These are phyloP conservation scores for Myxozyma melibiosi DNA, from an alignment of 805 yeast species.

Conservation along the genomic window DNA sequence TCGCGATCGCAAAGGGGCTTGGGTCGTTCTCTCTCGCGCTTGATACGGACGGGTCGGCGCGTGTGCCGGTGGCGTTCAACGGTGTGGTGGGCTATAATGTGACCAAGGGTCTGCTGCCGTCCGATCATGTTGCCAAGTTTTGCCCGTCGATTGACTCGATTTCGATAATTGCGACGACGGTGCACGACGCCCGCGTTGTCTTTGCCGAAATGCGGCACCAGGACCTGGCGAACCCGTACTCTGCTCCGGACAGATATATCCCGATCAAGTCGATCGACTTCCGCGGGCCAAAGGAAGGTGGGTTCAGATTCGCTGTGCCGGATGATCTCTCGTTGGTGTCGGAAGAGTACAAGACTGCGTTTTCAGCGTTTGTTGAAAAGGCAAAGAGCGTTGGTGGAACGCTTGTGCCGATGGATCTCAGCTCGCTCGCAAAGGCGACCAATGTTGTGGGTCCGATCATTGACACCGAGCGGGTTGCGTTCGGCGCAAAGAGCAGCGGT, in stretches of 20 bases:
- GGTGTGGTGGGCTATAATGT: conserved; percentile 30
- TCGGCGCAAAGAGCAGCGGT: neutral
- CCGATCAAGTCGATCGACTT: conserved; percentile 31
- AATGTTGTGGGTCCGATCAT: conserved; percentile 10
- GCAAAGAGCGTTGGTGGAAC: conserved; percentile 25
- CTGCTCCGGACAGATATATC: conserved; percentile 22
- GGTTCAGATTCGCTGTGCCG: conserved; percentile 29
- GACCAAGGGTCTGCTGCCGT: conserved; percentile 26
- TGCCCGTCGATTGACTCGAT: conserved; percentile 29
- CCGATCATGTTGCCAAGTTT: conserved; percentile 13
- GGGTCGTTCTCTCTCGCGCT: conserved; percentile 24
- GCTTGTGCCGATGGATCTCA: conserved; percentile 24
- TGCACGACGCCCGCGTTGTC: conserved; percentile 24
- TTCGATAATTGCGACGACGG: conserved; percentile 20
- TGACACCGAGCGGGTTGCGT: conserved; percentile 24
- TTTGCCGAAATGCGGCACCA: conserved; percentile 28
- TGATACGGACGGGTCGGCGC: conserved; percentile 31
- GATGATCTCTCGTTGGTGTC: conserved; percentile 16
- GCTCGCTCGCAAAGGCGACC: conserved; percentile 8
- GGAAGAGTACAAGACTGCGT: conserved; percentile 10
- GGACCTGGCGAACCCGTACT: conserved; percentile 24
- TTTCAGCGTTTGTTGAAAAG: conserved; percentile 11
- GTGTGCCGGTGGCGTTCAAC: conserved; percentile 25
- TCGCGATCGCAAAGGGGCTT: conserved; percentile 24
- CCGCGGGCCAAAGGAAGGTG: conserved; percentile 32